phyloP scores from a whole-genome alignment of 148 eudicot species.

The Polygonum maritimum region DNA sequence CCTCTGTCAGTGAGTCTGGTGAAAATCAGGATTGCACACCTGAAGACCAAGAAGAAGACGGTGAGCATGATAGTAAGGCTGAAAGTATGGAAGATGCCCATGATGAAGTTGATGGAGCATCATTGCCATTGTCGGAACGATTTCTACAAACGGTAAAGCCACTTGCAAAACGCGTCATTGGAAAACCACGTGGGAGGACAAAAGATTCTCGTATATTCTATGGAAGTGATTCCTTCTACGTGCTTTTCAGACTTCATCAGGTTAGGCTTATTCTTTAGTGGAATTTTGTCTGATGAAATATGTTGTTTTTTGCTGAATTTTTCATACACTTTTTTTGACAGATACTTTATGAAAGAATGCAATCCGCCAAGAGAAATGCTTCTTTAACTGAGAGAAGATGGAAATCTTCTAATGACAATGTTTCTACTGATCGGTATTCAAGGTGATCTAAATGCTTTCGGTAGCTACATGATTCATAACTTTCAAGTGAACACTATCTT shows the following conservation, averaged over 20 bases:
- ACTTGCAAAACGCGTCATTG: slow-evolving; percentile 53
- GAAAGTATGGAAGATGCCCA: slow-evolving; percentile 41
- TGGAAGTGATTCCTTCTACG: slow-evolving; percentile 75
- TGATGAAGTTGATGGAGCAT: slow-evolving; percentile 42
- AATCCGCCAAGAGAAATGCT: slow-evolving; percentile 58
- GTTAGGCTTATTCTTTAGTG: slow-evolving; percentile 23
- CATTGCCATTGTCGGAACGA: slow-evolving; percentile 42
- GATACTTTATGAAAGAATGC: slow-evolving; percentile 68
- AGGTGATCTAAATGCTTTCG: slow-evolving; percentile 32
- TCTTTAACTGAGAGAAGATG: slow-evolving; percentile 46
- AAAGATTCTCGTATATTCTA: slow-evolving; percentile 58
- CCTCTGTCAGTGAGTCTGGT: slow-evolving; percentile 76
- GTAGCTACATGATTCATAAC: background rate
- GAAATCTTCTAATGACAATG: slow-evolving; percentile 49
- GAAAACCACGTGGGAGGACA: slow-evolving; percentile 25
- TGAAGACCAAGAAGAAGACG: slow-evolving; percentile 66
- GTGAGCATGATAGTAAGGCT: slow-evolving; percentile 66
- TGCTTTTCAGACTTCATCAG: slow-evolving; percentile 78
- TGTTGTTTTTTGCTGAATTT: background rate
- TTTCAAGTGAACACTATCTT: background rate
- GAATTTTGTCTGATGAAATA: slow-evolving; percentile 4
- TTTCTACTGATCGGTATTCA: slow-evolving; percentile 50
- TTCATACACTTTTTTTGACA: slow-evolving; percentile 14
- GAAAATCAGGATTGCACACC: slow-evolving; percentile 58
- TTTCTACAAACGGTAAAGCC: slow-evolving; percentile 52